These are phyloP conservation scores for Solanum ahanhuiri DNA, from an alignment of 257 asterid species.

Conservation along the genomic window DNA sequence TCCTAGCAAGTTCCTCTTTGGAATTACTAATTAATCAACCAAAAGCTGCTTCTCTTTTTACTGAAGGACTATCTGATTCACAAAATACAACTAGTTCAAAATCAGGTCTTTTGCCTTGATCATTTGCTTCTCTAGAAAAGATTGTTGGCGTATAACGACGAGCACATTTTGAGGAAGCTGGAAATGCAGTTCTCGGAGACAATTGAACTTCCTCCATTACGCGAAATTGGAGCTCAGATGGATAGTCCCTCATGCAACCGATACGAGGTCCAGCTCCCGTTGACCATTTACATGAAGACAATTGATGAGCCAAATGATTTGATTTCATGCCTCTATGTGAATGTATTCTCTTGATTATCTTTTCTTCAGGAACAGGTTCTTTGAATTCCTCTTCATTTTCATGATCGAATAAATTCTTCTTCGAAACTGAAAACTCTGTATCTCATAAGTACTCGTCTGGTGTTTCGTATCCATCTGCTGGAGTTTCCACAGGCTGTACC, in stretches of 20 bases:
- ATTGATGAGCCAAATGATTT: conserved; percentile 56
- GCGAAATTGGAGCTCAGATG: conserved; percentile 60
- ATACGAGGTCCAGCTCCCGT: conserved; percentile 94
- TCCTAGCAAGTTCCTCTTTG: background rate
- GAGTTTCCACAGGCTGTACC: conserved; percentile 12
- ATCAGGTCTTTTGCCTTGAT: background rate
- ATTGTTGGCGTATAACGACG: background rate
- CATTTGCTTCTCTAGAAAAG: background rate
- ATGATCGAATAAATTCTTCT: conserved; percentile 41
- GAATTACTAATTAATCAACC: background rate
- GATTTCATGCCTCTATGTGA: conserved; percentile 63
- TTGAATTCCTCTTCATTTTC: conserved; percentile 25
- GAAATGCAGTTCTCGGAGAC: conserved; percentile 44
- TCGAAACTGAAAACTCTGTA: conserved; percentile 39
- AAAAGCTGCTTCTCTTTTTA: background rate
- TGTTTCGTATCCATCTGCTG: conserved; percentile 60
- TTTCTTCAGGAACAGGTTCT: conserved; percentile 44
- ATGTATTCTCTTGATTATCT: conserved; percentile 52
- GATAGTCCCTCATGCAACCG: conserved; percentile 85
- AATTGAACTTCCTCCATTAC: conserved; percentile 55
- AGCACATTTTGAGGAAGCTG: conserved; percentile 24
- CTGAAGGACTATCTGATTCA: background rate
- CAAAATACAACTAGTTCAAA: background rate
- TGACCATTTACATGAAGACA: conserved; percentile 62
- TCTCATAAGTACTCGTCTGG: conserved; percentile 62